Evolutionary conservation across 148 eudicot genomes (phyloP), one percentile per base, ranked within the genome.

Genomic region (Silene conica): DNA sequence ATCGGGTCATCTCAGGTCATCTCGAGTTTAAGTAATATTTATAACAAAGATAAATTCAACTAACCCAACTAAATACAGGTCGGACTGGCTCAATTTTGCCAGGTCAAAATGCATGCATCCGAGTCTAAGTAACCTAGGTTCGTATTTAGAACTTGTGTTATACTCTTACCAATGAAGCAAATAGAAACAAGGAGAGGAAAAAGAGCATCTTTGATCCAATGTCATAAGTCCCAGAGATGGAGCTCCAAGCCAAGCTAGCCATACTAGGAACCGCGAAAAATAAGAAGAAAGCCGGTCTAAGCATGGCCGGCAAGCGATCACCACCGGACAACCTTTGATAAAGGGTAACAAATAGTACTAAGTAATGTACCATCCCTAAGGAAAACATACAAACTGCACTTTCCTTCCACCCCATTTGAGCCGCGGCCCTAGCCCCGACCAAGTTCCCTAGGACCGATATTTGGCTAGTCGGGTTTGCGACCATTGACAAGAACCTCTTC

Each of bases 401-500:
- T 38, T 83, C 85, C 38, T 56, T 77, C 82, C 82, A 83, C 15
- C 83, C 85, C 76, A 80, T 76, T 61, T 76, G 65, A 11, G 85
- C 82, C 2, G 85, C 80, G 12, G 80, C 85, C 68, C 79, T 74
- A 7, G 85, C 82, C 13, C 78, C 83, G 15, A 83, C 82, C 59
- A 88, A 63, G 63, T 88, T 88, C 55, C 85, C 91, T 41, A 88
- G 60, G 57, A 88, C 85, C 13, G 91, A 80, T 43, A 88, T 43
- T 60, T 86, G 91, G 74, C 86, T 88, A 12, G 87, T 84, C 8
- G 91, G 89, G 62, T 88, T 88, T 0, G 91, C 91, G 2, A 80
- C 86, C 80, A 80, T 46, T 0, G 89, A 82, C 7, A 88, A 75
- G 64, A 79, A 82, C 82, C 78, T 80, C 58, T 81, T 82, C 64